Conservation (phyloP, 306 rosid species). For the cucumber (Cucumis sativus) region DNA sequence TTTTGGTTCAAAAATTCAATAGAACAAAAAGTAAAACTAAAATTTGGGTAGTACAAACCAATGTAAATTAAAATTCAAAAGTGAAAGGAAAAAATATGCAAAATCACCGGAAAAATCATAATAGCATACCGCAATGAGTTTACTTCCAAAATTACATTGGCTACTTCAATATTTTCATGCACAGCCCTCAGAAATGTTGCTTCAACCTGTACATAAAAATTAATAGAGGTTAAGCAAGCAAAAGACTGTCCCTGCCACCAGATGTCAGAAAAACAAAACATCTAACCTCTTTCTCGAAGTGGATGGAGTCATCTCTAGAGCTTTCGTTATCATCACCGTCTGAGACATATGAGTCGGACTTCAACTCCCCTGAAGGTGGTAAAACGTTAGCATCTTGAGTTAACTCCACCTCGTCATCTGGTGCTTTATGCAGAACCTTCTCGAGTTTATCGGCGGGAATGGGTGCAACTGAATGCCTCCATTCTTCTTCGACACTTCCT, state of each 20-base stretch:
- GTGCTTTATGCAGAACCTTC: slow-evolving; percentile 31
- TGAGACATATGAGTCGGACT: slow-evolving; percentile 46
- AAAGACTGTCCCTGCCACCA: background rate
- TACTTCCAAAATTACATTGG: slow-evolving; percentile 62
- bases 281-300: slow-evolving; percentile 78
- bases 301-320: slow-evolving; percentile 43
- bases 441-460: slow-evolving; percentile 72
- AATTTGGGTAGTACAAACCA: background rate
- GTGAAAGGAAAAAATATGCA: background rate
- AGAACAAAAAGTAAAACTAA: background rate
- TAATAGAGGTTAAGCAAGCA: background rate
- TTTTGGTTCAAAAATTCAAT: background rate
- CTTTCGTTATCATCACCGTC: slow-evolving; percentile 53
- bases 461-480: slow-evolving; percentile 98
- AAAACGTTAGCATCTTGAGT: slow-evolving; percentile 45
- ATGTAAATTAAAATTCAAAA: no score
- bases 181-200: slow-evolving; percentile 89
- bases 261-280: background rate
- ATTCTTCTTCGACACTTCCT: slow-evolving; percentile 80
- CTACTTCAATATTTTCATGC: slow-evolving; percentile 70
- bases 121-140: slow-evolving; percentile 68
- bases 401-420: slow-evolving; percentile 56
- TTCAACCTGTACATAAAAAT: slow-evolving; percentile 59
- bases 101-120: background rate
- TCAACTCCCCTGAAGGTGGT: slow-evolving; percentile 79